Conservation (phyloP, 257 asterid species). For the Rauvolfia tetraphylla region DNA sequence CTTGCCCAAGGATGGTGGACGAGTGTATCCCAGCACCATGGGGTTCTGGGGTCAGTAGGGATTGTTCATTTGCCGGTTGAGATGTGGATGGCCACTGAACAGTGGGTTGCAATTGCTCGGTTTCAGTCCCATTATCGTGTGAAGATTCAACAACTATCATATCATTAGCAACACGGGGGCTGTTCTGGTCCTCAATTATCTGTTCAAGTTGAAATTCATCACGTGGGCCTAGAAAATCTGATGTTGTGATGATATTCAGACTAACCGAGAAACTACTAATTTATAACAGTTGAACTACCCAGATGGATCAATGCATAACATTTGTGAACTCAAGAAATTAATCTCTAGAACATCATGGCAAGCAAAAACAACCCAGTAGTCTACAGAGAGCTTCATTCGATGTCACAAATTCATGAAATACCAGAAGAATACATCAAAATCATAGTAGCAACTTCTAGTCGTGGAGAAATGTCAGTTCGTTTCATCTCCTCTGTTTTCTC, state of each 20-base stretch:
- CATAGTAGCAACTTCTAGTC: too few species aligned
- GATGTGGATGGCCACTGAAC: not conserved
- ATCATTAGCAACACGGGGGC: not conserved
- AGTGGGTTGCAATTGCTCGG: not conserved
- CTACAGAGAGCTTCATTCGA: not conserved
- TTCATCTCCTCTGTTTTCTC: too few species aligned
- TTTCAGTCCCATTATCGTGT: not conserved
- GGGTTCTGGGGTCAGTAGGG: not conserved
- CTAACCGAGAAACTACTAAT: not conserved
- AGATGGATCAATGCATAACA: not conserved
- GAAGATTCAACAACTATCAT: not conserved
- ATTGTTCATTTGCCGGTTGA: not conserved
- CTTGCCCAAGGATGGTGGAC: not conserved
- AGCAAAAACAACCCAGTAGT: not conserved
- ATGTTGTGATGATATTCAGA: not conserved
- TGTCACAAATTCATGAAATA: too few species aligned
- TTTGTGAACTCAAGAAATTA: not conserved
- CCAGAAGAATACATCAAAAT: too few species aligned
- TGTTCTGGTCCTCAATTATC: conserved; percentile 3
- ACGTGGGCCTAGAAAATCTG: not conserved
- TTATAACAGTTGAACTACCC: not conserved
- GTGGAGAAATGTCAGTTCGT: too few species aligned
- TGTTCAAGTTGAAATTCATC: not conserved
- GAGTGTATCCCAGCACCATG: not conserved
- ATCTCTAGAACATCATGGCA: not conserved